Evolutionary conservation across 495 filamentous ascomycete genomes (phyloP), one percentile per base, ranked within the genome.

Genomic region (Penicillium paxilli): DNA sequence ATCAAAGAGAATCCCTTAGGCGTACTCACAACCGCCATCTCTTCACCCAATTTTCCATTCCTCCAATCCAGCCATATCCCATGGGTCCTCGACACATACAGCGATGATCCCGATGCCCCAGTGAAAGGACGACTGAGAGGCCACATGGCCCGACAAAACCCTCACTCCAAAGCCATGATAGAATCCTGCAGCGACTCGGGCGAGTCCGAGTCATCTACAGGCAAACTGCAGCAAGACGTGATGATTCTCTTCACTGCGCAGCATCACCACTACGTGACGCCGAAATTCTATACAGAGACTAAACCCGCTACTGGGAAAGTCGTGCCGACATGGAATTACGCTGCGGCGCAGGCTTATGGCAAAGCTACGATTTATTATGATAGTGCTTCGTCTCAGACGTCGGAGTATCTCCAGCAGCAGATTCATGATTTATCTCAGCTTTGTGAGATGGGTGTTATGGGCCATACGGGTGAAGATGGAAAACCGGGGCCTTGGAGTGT

Each of bases 251-350:
- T 84, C 67, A 83, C 67, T 11, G 66, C 62, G 0, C 58, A 70
- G 1, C 55, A 66, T 3, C 69, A 82, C 28, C 74, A 78, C 63
- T 84, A 84, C 56, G 73, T 84, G 40, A 84, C 80, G 10, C 80
- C 81, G 2, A 79, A 82, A 46, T 82, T 80, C 66, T 84, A 82
- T 65, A 69, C 63, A 16, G 73, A 79, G 50, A 85, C 82, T 4
- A 85, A 83, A 52, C 81, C 80, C 0, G 57, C 26, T 2, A 78
- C 75, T 0, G 80, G 71, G 16, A 84, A 84, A 52, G 80, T 83
- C 4, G 80, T 83, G 8, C 80, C 80, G 14, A 84, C 81, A 0
- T 84, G 81, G 81, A 78, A 83, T 59, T 83, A 83, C 55, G 60
- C 77, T 4, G 79, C 80, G 1, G 79, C 71, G 2, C 78, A 83